Evolutionary conservation across 2,329 filamentous ascomycete species (phyloP), one percentile per base, ranked within the genome.

Genomic region (Chaetomium olivaceum): DNA sequence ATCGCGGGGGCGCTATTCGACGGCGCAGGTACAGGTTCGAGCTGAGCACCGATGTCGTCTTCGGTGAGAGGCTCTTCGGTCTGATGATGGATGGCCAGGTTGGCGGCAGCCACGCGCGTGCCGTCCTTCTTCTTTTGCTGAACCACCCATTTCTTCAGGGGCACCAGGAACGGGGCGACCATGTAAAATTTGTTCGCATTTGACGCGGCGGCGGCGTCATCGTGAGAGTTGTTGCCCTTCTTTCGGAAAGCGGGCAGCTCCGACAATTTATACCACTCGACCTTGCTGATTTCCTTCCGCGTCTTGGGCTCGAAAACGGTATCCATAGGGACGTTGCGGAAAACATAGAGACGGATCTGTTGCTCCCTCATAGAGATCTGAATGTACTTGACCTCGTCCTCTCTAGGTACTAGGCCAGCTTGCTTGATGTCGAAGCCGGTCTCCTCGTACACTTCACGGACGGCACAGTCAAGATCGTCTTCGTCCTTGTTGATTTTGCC

Each of bases 401-500:
- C 85, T 31, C 88, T 84, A 36, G 89, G 87, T 19, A 97, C 88
- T 54, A 98, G 79, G 3, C 91, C 91, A 27, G 93, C 90, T 39
- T 84, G 84, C 36, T 83, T 84, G 61, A 97, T 83, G 75, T 99
- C 92, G 72, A 91, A 92, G 1, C 95, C 95, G 0, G 95, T 99
- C 80, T 99, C 95, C 77, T 99, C 95, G 74, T 93, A 95, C 4
- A 97, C 94, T 75, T 99, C 95, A 60, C 95, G 88, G 60, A 97
- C 85, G 27, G 96, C 95, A 77, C 96, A 99, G 75, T 95, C 93
- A 63, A 98, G 79, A 74, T 99, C 94, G 66, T 91, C 89, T 77
- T 99, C 95, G 73, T 96, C 92, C 79, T 97, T 96, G 81, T 97
- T 97, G 79, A 99, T 98, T 80, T 99, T 99, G 48, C 95, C 96